These are phyloP conservation scores for Eucalyptus lansdowneana DNA, from an alignment of 345 rosid species.

Conservation along the genomic window DNA sequence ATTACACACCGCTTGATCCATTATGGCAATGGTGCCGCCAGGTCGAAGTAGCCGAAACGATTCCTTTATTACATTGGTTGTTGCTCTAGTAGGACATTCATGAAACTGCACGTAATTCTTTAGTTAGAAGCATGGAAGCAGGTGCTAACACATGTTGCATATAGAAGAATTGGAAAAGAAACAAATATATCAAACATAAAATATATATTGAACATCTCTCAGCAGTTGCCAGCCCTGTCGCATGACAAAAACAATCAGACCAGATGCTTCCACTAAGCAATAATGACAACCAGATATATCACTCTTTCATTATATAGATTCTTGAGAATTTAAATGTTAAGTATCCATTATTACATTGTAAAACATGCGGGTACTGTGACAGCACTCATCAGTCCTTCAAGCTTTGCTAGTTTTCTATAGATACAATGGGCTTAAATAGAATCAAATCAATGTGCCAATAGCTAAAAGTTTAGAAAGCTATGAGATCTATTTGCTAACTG, in stretches of 20 bases:
- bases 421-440: background rate
- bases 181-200: background rate
- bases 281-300: background rate
- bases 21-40: constrained; percentile 42
- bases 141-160: background rate
- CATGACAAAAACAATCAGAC: background rate
- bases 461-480: background rate
- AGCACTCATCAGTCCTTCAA: background rate
- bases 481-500: background rate
- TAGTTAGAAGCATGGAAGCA: background rate
- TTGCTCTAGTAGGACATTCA: constrained; percentile 55
- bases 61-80: constrained; percentile 24
- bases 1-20: constrained; percentile 35
- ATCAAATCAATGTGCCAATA: background rate
- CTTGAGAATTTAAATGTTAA: background rate
- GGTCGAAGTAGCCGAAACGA: constrained; percentile 38
- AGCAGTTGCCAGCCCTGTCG: background rate
- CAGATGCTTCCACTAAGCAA: background rate
- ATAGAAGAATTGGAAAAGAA: background rate
- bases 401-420: background rate
- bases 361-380: background rate
- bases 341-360: background rate
- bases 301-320: rapidly evolving
- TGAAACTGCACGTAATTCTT: constrained; percentile 25
- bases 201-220: background rate